Evolutionary conservation across 1,284 basidiomycete species (phyloP), one percentile per base, ranked within the genome.

Genomic region (Cryptococcus maquisensis): DNA sequence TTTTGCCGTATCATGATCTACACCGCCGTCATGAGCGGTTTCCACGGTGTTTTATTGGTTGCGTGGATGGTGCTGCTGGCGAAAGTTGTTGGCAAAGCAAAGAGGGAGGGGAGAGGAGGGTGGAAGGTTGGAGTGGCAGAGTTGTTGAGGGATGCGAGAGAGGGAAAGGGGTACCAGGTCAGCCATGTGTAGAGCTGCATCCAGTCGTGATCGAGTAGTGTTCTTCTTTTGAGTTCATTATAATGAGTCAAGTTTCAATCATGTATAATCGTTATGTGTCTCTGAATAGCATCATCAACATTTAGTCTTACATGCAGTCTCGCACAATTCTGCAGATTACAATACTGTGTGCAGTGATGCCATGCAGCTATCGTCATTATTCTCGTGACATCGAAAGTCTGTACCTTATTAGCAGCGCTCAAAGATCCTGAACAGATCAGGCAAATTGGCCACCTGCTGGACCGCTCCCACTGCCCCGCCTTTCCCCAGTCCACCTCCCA

Each of bases 351-450:
- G n/a, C n/a, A n/a, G n/a, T n/a, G n/a, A n/a, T n/a, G n/a, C n/a
- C n/a, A n/a, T n/a, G n/a, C n/a, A n/a, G n/a, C n/a, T n/a, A n/a
- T n/a, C n/a, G n/a, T n/a, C n/a, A n/a, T n/a, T n/a, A n/a, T n/a
- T n/a, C n/a, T n/a, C n/a, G n/a, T n/a, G n/a, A n/a, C n/a, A n/a
- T n/a, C n/a, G n/a, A n/a, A n/a, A n/a, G n/a, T n/a, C n/a, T n/a
- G n/a, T n/a, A n/a, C n/a, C n/a, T n/a, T n/a, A 40, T 37, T 24
- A 94, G 68, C 91, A 94, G 56, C 90, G 77, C 75, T 94, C 91
- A 67, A 95, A 96, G 1, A 95, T 87, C 57, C 86, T 85, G 72
- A 94, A 96, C 59, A 96, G 76, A 61, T 91, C 89, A 3, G 90
- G 90, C 49, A 95, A 73, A 72, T 84, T 87, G 5, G 93, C 92